Evolutionary conservation across 805 yeast species (phyloP).

Genomic region (Ogataea haglerorum): DNA sequence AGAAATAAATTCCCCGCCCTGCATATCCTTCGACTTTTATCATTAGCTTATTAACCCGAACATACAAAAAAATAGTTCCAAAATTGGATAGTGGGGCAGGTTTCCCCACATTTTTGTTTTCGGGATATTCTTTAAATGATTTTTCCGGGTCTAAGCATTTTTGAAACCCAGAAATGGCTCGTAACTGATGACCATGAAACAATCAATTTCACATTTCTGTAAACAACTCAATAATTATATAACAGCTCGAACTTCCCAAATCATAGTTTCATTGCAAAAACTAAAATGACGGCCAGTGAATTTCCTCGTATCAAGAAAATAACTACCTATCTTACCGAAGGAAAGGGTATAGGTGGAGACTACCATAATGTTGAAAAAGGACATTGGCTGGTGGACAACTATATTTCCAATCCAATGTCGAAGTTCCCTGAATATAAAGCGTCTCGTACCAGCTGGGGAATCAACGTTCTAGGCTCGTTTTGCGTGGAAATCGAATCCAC

Average conservation of each 20-base stretch:
- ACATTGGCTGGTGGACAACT: slow-evolving; percentile 47
- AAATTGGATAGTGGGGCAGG: background rate
- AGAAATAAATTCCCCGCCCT: background rate
- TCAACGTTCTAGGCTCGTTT: slow-evolving; percentile 49
- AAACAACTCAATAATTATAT: background rate
- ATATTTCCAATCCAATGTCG: slow-evolving; percentile 49
- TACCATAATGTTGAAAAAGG: slow-evolving; percentile 48
- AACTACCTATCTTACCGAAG: slow-evolving; percentile 40
- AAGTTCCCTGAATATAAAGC: slow-evolving; percentile 43
- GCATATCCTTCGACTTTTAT: background rate
- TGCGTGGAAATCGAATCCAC: slow-evolving; percentile 46
- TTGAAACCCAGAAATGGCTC: background rate
- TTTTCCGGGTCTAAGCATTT: background rate
- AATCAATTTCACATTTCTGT: background rate
- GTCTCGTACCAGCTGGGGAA: slow-evolving; percentile 48
- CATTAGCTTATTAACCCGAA: background rate
- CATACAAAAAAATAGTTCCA: background rate
- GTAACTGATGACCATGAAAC: background rate
- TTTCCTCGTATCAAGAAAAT: slow-evolving; percentile 45
- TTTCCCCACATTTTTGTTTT: background rate
- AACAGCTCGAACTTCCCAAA: background rate
- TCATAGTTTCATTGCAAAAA: background rate
- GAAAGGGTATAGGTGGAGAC: slow-evolving; percentile 49
- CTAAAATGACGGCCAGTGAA: slow-evolving; percentile 25
- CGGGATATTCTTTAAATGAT: background rate